A percentile compares a stretch with the other conserved stretches of the same genome.
phyloP scores from a whole-genome alignment of 2,329 filamentous ascomycete species.

The Fusarium tricinctum region DNA sequence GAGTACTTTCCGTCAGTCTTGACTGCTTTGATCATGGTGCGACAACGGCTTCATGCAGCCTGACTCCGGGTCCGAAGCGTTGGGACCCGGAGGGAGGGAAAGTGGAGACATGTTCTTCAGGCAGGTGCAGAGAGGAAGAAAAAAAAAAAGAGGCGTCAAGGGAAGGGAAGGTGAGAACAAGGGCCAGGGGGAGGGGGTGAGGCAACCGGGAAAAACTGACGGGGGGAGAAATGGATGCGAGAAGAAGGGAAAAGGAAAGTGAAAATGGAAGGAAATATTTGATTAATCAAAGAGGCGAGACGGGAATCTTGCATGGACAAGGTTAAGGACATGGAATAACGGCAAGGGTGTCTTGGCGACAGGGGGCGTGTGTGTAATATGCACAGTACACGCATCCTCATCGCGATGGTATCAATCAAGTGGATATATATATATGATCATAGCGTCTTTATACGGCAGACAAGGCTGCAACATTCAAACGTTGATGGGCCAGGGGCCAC shows the following conservation, averaged over 20 bases:
- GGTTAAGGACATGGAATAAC: conserved; percentile 10
- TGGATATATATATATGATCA: conserved; percentile 23
- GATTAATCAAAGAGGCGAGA: conserved; percentile 35
- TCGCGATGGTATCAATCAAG: conserved; percentile 25
- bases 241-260: conserved; percentile 13
- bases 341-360: neutral
- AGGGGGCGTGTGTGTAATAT: conserved; percentile 11
- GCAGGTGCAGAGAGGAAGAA: conserved; percentile 8
- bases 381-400: conserved; percentile 3
- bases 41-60: conserved; percentile 48
- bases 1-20: conserved; percentile 12
- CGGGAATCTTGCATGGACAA: conserved; percentile 44
- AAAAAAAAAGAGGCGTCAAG: neutral
- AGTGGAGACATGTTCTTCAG: conserved; percentile 26
- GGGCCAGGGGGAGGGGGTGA: conserved; percentile 1
- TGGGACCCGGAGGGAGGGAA: conserved; percentile 40
- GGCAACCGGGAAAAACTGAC: conserved; percentile 7
- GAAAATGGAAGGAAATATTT: conserved; percentile 15
- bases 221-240: conserved; percentile 1
- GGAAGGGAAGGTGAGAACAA: neutral
- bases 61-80: conserved; percentile 47
- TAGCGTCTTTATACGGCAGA: conserved; percentile 5
- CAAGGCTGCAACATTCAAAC: conserved; percentile 21
- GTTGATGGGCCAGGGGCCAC: conserved; percentile 3
- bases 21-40: conserved; percentile 24